phyloP scores from a whole-genome alignment of 495 filamentous ascomycete genomes.

The Emericellopsis terricola region DNA sequence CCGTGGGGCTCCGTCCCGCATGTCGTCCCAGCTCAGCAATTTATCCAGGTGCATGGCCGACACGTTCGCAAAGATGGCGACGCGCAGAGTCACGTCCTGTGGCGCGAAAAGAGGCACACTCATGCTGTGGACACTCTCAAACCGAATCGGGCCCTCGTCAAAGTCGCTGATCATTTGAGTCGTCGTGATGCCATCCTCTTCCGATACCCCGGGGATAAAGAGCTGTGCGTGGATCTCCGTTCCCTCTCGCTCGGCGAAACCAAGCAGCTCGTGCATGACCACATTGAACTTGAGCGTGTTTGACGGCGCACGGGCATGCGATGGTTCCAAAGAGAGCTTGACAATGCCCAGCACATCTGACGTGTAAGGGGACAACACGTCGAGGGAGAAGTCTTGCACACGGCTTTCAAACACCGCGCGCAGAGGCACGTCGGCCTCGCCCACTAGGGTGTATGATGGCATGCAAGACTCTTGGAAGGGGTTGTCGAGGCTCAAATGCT shows the following conservation, averaged over 20 bases:
- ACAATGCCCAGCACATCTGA: slow-evolving; percentile 76
- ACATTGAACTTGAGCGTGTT: slow-evolving; percentile 96
- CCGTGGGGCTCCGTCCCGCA: slow-evolving; percentile 52
- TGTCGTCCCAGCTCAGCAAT: slow-evolving; percentile 96
- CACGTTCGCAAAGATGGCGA: slow-evolving; percentile 88
- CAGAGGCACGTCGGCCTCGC: slow-evolving; percentile 85
- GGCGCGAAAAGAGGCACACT: slow-evolving; percentile 79
- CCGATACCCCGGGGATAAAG: slow-evolving; percentile 81
- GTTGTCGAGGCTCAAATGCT: slow-evolving; percentile 59
- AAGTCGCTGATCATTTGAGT: slow-evolving; percentile 92
- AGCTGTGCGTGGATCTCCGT: slow-evolving; percentile 92
- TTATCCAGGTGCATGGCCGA: slow-evolving; percentile 93
- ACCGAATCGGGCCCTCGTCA: slow-evolving; percentile 84
- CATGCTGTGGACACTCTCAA: slow-evolving; percentile 98
- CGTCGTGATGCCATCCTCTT: slow-evolving; percentile 82
- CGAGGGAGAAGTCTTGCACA: slow-evolving; percentile 84
- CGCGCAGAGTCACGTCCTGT: slow-evolving; percentile 53
- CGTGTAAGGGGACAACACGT: slow-evolving; percentile 85
- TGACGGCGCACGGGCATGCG: slow-evolving; percentile 78
- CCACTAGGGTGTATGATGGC: slow-evolving; percentile 81
- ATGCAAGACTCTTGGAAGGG: slow-evolving; percentile 82
- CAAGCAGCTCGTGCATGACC: slow-evolving; percentile 92
- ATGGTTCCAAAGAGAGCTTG: slow-evolving; percentile 80
- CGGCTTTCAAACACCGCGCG: slow-evolving; percentile 88
- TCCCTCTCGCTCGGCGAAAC: slow-evolving; percentile 91